Conservation (phyloP, 2,329 filamentous ascomycete species). For the Passalora sequoiae region DNA sequence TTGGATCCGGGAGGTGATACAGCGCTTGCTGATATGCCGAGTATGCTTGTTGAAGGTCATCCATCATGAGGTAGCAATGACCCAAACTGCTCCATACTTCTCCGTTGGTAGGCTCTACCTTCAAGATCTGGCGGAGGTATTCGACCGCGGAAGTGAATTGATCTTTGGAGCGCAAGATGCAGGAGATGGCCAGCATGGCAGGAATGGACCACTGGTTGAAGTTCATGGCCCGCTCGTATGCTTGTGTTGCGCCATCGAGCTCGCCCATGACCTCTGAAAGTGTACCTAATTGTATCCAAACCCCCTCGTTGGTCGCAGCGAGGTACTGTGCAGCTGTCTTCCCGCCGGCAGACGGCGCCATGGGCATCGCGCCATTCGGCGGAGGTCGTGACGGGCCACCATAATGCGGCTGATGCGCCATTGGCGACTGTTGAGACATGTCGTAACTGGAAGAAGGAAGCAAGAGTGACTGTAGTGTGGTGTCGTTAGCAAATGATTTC, state of each 20-base stretch:
- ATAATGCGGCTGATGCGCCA: constrained; percentile 6
- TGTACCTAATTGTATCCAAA: constrained; percentile 88
- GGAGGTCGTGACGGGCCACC: constrained; percentile 55
- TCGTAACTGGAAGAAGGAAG: neutral
- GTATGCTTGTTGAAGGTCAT: constrained; percentile 94
- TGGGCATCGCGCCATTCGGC: constrained; percentile 45
- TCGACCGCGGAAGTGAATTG: constrained; percentile 92
- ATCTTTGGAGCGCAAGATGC: constrained; percentile 84
- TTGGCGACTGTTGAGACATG: constrained; percentile 2
- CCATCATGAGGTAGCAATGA: constrained; percentile 99
- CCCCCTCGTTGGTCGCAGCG: constrained; percentile 71
- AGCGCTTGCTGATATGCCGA: constrained; percentile 93
- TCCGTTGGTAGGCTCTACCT: constrained; percentile 81
- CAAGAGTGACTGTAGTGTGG: neutral
- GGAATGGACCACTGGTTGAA: constrained; percentile 84
- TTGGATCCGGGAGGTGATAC: constrained; percentile 87
- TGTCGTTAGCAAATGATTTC: constrained; percentile 6
- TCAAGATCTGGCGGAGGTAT: constrained; percentile 83
- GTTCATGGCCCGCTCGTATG: constrained; percentile 83
- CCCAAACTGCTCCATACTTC: constrained; percentile 96
- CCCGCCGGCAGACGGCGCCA: constrained; percentile 48
- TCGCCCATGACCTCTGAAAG: constrained; percentile 84
- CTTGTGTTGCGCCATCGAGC: constrained; percentile 78
- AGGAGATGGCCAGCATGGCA: constrained; percentile 90
- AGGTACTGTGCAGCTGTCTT: constrained; percentile 68